These are phyloP conservation scores for Lachancea lanzarotensis DNA, from an alignment of 805 yeast species.

Conservation along the genomic window DNA sequence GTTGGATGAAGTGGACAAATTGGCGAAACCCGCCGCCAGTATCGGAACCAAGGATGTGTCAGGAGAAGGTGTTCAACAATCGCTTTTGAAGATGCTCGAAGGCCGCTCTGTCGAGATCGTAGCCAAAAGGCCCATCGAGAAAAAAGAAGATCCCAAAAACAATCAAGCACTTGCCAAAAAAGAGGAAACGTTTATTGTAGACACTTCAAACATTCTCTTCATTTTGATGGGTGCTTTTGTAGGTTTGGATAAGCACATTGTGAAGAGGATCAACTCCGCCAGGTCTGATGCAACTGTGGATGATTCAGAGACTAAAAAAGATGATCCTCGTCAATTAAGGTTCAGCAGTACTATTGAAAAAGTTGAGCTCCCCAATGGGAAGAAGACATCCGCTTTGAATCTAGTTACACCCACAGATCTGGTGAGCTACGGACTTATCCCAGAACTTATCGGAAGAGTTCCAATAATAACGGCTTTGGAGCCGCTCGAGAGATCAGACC, in stretches of 20 bases:
- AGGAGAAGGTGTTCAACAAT: constrained; percentile 63
- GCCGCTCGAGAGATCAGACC: constrained; percentile 40
- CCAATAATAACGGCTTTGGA: constrained; percentile 47
- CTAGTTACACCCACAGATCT: constrained; percentile 46
- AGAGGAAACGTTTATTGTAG: constrained; percentile 42
- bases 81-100: constrained; percentile 49
- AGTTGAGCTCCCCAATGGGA: constrained; percentile 34
- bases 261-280: constrained; percentile 33
- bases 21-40: constrained; percentile 43
- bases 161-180: constrained; percentile 32
- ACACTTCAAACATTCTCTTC: constrained; percentile 51
- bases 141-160: constrained; percentile 21
- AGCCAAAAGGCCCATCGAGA: constrained; percentile 38
- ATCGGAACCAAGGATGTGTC: constrained; percentile 51
- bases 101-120: constrained; percentile 48
- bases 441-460: constrained; percentile 54
- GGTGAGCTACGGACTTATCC: constrained; percentile 48
- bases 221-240: constrained; percentile 59
- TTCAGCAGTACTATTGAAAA: constrained; percentile 31
- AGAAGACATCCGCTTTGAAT: constrained; percentile 38
- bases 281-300: constrained; percentile 15
- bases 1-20: constrained; percentile 52
- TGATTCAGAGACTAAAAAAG: constrained; percentile 6
- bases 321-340: constrained; percentile 12
- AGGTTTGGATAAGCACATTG: constrained; percentile 46